Conservation (phyloP, 2,329 filamentous ascomycete species). For the Furcasterigmium sp. region DNA sequence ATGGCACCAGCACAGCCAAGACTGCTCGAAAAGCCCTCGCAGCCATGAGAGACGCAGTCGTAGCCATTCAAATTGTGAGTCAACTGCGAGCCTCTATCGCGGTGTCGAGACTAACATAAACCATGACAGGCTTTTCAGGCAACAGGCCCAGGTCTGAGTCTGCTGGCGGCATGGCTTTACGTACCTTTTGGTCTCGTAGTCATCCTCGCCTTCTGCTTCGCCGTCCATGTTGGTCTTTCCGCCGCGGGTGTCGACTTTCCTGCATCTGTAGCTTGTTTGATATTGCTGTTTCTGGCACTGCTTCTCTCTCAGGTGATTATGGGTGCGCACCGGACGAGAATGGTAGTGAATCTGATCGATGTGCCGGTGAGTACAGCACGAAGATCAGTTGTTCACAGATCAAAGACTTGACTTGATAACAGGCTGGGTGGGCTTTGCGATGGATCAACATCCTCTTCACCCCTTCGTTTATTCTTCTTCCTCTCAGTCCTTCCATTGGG, state of each 20-base stretch:
- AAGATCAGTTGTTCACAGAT: accelerated
- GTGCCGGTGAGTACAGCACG: slow-evolving; percentile 37
- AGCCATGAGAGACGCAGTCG: not conserved
- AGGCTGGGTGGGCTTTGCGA: slow-evolving; percentile 52
- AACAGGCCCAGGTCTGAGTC: slow-evolving; percentile 17
- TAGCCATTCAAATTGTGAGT: slow-evolving; percentile 6
- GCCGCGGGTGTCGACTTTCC: slow-evolving; percentile 49
- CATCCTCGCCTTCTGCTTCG: slow-evolving; percentile 37
- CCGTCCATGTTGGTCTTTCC: slow-evolving; percentile 34
- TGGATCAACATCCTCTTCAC: slow-evolving; percentile 57
- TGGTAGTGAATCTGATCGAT: slow-evolving; percentile 44
- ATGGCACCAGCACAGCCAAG: slow-evolving; percentile 2
- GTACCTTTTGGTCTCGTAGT: slow-evolving; percentile 39
- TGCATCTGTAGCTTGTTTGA: slow-evolving; percentile 53
- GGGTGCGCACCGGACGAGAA: slow-evolving; percentile 42
- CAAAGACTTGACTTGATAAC: slow-evolving; percentile 6
- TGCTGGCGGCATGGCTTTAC: slow-evolving; percentile 39
- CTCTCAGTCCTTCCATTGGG: slow-evolving; percentile 49
- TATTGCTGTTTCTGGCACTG: slow-evolving; percentile 46
- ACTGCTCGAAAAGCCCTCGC: not conserved
- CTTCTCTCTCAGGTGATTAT: slow-evolving; percentile 40
- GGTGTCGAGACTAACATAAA: not conserved
- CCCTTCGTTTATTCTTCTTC: slow-evolving; percentile 53
- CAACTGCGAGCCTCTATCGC: no score
- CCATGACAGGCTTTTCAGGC: slow-evolving; percentile 6